These are phyloP conservation scores for Coelastrella sp. DNA, from an alignment of 139 green algal genomes.

Conservation along the genomic window DNA sequence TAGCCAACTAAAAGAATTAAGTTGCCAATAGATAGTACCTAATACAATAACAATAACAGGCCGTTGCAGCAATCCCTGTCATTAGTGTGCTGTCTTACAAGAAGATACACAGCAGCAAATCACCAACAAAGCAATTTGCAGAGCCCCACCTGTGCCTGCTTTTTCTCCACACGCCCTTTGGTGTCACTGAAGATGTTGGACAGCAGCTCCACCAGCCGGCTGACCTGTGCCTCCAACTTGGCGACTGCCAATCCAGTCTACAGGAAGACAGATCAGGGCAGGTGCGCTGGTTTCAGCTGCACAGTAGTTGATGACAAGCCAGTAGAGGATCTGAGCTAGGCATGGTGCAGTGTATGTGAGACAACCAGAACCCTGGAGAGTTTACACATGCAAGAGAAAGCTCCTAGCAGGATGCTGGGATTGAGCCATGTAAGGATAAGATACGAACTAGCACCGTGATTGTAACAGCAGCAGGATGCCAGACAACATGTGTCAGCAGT, in stretches of 20 bases:
- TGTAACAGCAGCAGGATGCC: too few species aligned
- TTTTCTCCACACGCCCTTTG: constrained; percentile 91
- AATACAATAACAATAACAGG: too few species aligned
- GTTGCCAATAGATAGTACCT: too few species aligned
- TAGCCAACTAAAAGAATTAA: too few species aligned
- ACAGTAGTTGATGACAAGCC: too few species aligned
- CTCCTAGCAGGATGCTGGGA: too few species aligned
- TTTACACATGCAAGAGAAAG: too few species aligned
- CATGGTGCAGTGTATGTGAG: background rate
- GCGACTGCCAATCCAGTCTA: constrained; percentile 40
- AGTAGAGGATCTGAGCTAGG: background rate
- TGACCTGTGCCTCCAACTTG: constrained; percentile 62
- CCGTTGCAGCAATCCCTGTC: background rate
- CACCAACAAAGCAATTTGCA: background rate
- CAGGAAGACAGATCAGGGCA: constrained; percentile 30
- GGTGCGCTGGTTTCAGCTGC: constrained; percentile 24
- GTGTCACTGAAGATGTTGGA: constrained; percentile 82
- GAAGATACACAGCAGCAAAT: background rate
- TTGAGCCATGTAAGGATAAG: too few species aligned
- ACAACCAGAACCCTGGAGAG: too few species aligned
- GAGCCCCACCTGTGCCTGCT: constrained; percentile 80
- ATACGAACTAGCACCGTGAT: too few species aligned
- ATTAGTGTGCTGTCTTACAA: background rate
- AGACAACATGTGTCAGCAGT: too few species aligned
- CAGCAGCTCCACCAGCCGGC: constrained; percentile 67